Conservation (phyloP, 2,329 filamentous ascomycete species). For the Aspergillus texensis region DNA sequence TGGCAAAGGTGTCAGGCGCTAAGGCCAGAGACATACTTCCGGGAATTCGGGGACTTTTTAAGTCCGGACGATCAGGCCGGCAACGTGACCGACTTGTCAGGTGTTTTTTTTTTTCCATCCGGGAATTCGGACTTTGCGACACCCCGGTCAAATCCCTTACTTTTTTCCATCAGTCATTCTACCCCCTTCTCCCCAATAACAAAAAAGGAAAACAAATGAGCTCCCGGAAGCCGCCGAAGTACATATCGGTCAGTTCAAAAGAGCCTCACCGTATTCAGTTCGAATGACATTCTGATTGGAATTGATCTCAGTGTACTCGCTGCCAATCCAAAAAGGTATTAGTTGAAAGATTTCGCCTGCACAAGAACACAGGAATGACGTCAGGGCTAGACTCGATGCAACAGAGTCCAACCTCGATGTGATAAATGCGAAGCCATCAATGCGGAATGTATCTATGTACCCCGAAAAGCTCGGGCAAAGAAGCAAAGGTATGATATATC, state of each 20-base stretch:
- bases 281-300: not conserved
- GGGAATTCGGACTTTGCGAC: slow-evolving; percentile 9
- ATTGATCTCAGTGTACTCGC: slow-evolving; percentile 16
- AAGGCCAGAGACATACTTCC: too few relatives aligned
- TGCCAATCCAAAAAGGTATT: slow-evolving; percentile 22
- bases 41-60: not conserved
- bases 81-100: not conserved
- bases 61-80: not conserved
- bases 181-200: too few relatives aligned
- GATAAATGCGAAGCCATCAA: slow-evolving; percentile 21
- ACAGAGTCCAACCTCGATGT: slow-evolving; percentile 21
- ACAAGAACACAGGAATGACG: not conserved
- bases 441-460: slow-evolving; percentile 18
- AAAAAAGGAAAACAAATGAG: not conserved
- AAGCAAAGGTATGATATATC: slow-evolving; percentile 10
- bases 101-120: not conserved
- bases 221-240: not conserved
- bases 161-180: not conserved
- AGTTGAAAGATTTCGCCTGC: not conserved
- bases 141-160: not conserved
- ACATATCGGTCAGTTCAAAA: slow-evolving; percentile 14
- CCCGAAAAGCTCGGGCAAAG: slow-evolving; percentile 16
- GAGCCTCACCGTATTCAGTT: not conserved
- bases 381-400: slow-evolving; percentile 22
- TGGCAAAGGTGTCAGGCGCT: too few relatives aligned